Evolutionary conservation across 768 basidiomycete genomes (phyloP), one percentile per base, ranked within the genome.

Genomic region (Tephrocybe sp.): DNA sequence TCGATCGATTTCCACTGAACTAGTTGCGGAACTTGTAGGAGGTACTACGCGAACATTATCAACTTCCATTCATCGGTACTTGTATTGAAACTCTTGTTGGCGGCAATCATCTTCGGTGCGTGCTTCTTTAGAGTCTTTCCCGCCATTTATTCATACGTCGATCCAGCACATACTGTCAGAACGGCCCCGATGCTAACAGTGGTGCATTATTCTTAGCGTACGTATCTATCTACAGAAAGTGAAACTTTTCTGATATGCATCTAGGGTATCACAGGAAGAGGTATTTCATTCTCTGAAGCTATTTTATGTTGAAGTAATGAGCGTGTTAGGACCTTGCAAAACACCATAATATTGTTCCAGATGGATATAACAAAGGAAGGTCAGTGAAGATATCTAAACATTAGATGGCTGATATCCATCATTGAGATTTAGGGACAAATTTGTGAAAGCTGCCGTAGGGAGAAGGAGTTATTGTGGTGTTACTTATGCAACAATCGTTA

Each of bases 61-160:
- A 76, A 4, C 75, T 89, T 55, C 77, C 77, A 1, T 70, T 77
- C n/a, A 60, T 87, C 17, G 89, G 89, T 0, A 84, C 87, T 4
- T 90, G 89, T 62, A 56, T 77, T 47, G 86, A 91, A 62, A 80
- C 79, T 10, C 71, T 89, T 40, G 58, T 82, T 33, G 88, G 88
- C 4, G 89, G 88, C 7, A 75, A 82, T 58, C 87, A 89, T 60
- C 68, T 86, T 53, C 75, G 87, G 45, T 87, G 80, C 16, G 50
- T 52, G 3, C 30, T 6, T 32, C 4, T 23, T 14, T 22, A n/a
- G 8, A 17, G 17, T 8, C 35, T 36, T 19, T 5, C 17, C 9
- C 19, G 14, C 10, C 2, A 22, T 14, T 30, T 1, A 36, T 31
- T 45, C n/a, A 45, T 32, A 8, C 10, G 12, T 30, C 16, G 35